Base-by-base conservation (phyloP, 371 early-diverging fungal genomes). In the Zancudomyces culisetae region DNA sequence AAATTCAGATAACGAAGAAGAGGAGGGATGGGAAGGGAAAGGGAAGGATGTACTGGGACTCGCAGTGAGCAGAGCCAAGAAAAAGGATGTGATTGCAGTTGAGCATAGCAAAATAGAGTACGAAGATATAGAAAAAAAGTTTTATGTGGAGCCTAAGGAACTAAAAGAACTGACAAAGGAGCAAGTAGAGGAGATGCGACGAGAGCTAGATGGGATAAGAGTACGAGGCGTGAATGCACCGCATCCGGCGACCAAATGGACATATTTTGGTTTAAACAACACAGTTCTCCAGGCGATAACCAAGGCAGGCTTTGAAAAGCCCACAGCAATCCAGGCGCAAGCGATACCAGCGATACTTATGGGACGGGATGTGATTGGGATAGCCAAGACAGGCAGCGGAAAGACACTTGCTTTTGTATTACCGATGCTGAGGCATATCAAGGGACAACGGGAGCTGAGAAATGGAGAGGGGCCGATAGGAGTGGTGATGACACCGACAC, bases 351-450 rank as follows among this genome's bases (percentile, higher is more conserved):
- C 94, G 0, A 81, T 96, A 43, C 78, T 96, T 85, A 80, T 83
- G 58, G 98, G 98, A 1, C 80, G 96, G 2, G 95, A 98, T 68
- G 86, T 99, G 6, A 90, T 99, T 64, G 93, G 94, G 22, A 90
- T 98, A 24, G 99, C 99, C n/a, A 98, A 95, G 59, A 99, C 99
- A 0, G 99, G 99, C 4, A 87, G 86, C 48, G 98, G 98, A 40
- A 95, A 97, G 72, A 95, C 98, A 1, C 78, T 97, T 59, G 93
- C 96, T 0, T 98, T 96, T 60, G 63, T 96, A 28, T 63, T 98
- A 46, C 98, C 98, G 27, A 83, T 94, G 89, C 81, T 98, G 49
- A 80, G 95, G 18, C 97, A 97, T 56, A 90, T 96, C 63, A 91
- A 91, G 60, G 91, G 89, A 64, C 96, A 98, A 61, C 71, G 87